Conservation (phyloP, 306 rosid genomes). For the Cucurbita moschata region DNA sequence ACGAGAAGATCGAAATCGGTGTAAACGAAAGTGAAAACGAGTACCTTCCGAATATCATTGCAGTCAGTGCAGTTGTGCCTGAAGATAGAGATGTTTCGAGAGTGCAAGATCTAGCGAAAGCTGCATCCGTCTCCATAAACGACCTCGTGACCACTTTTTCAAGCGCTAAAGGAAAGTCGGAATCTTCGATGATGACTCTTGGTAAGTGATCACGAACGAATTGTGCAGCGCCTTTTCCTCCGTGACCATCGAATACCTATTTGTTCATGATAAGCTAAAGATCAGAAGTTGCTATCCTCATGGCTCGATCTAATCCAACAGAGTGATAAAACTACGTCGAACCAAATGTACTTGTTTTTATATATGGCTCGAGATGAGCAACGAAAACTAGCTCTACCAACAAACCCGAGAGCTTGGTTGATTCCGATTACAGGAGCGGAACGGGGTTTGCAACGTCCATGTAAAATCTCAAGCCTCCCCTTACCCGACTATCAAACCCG, state of each 20-base stretch:
- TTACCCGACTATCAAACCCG: not conserved
- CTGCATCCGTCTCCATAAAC: slow-evolving; percentile 64
- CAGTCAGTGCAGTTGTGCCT: slow-evolving; percentile 91
- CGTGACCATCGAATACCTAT: slow-evolving; percentile 98
- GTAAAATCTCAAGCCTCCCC: not conserved
- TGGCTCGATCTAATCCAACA: not conserved
- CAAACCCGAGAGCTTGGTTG: not conserved
- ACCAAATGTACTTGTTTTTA: not conserved
- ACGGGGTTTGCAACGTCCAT: not conserved
- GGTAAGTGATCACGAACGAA: slow-evolving; percentile 85
- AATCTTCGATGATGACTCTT: slow-evolving; percentile 74
- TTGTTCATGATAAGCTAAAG: not conserved
- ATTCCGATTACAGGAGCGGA: not conserved
- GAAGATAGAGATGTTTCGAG: slow-evolving; percentile 51
- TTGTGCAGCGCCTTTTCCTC: slow-evolving; percentile 72
- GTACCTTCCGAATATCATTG: slow-evolving; percentile 87
- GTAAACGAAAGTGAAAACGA: not conserved
- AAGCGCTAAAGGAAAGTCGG: slow-evolving; percentile 68
- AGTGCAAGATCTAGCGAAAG: slow-evolving; percentile 56
- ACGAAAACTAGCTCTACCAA: not conserved
- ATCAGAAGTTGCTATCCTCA: not conserved
- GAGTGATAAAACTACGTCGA: not conserved
- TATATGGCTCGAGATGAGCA: not conserved
- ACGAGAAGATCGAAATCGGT: not conserved
- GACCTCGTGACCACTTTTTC: slow-evolving; percentile 89